These are phyloP conservation scores for Prunus yedoensis DNA, from an alignment of 331 rosid species.

Conservation along the genomic window DNA sequence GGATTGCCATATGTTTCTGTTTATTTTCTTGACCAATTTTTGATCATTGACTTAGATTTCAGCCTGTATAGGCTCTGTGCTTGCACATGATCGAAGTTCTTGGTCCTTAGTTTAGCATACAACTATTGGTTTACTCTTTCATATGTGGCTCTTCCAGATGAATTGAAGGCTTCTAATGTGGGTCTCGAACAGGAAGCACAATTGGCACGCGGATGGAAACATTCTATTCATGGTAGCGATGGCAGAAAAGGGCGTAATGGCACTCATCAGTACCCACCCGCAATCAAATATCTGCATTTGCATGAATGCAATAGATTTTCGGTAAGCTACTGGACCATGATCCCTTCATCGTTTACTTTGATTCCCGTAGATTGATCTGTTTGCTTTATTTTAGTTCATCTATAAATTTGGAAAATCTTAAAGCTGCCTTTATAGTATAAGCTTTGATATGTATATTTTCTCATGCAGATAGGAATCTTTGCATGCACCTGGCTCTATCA, in stretches of 20 bases:
- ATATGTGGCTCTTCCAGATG: background rate
- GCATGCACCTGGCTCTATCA: constrained; percentile 6
- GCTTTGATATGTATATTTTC: too few species aligned
- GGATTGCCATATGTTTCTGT: background rate
- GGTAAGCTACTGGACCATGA: background rate
- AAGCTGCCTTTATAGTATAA: background rate
- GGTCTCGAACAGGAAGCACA: background rate
- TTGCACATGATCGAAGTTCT: background rate
- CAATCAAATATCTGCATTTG: background rate
- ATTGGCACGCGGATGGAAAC: background rate
- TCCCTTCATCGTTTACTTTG: background rate
- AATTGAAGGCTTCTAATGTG: background rate
- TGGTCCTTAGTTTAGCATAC: background rate
- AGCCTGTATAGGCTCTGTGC: background rate
- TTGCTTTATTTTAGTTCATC: too few species aligned
- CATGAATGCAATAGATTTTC: background rate
- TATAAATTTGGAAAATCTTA: too few species aligned
- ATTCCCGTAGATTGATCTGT: background rate
- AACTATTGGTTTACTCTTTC: background rate
- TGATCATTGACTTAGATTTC: background rate
- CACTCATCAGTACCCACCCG: background rate
- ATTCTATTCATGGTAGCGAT: background rate
- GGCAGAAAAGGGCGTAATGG: background rate
- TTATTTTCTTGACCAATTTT: background rate
- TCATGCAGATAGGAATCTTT: background rate